These are phyloP conservation scores for Xylogone sp. DNA, from an alignment of 2,329 filamentous ascomycete species.

Conservation along the genomic window DNA sequence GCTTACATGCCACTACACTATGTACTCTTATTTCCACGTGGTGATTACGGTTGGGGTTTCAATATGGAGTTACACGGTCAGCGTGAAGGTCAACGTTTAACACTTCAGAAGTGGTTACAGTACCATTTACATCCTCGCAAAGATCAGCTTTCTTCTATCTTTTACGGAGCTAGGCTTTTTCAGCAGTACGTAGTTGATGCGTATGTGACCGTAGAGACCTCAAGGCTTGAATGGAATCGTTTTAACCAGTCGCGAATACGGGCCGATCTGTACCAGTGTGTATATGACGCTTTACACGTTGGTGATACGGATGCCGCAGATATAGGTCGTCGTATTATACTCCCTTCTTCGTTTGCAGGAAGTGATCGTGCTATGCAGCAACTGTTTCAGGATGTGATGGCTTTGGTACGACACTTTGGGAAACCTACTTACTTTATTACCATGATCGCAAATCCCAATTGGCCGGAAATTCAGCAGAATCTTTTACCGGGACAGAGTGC, in stretches of 20 bases:
- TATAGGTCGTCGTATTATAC: background rate
- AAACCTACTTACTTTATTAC: background rate
- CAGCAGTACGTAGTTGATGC: background rate
- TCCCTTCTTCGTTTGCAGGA: background rate
- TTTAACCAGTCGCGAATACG: background rate
- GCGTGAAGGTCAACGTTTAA: background rate
- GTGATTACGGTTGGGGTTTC: background rate
- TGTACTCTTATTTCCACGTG: background rate
- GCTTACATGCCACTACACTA: background rate
- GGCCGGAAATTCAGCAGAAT: conserved; percentile 1
- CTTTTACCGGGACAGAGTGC: background rate
- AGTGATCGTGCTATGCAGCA: background rate
- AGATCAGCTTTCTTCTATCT: background rate
- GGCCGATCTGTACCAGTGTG: background rate
- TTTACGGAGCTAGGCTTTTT: background rate
- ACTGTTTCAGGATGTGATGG: background rate
- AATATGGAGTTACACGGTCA: background rate
- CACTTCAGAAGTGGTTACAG: background rate
- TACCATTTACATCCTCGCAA: background rate
- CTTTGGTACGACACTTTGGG: background rate
- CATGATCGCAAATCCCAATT: background rate
- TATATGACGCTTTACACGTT: background rate
- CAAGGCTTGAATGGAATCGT: background rate
- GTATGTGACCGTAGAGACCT: background rate
- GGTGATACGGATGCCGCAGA: background rate